phyloP scores from a whole-genome alignment of 2,329 filamentous ascomycete species.

The Arachnopeziza araneosa region DNA sequence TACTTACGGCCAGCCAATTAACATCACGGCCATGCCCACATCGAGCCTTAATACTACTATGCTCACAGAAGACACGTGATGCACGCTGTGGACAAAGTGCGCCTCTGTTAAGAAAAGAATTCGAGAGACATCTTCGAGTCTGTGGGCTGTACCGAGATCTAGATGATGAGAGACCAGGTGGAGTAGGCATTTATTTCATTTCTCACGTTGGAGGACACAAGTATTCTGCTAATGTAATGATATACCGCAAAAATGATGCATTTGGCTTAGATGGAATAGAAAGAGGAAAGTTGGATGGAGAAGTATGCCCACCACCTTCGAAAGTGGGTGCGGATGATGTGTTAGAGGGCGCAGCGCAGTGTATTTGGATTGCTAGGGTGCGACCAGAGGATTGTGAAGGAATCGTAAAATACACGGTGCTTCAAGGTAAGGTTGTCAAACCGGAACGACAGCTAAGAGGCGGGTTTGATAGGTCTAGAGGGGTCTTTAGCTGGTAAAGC shows the following conservation, averaged over 20 bases:
- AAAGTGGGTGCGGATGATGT: conserved; percentile 30
- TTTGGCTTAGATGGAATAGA: conserved; percentile 29
- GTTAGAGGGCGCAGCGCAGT: conserved; percentile 65
- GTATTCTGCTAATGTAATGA: conserved; percentile 89
- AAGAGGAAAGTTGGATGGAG: conserved; percentile 29
- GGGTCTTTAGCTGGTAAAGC: conserved; percentile 76
- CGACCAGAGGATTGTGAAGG: conserved; percentile 89
- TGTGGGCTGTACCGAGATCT: conserved; percentile 81
- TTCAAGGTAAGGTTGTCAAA: conserved; percentile 93
- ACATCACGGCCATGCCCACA: conserved; percentile 68
- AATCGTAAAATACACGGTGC: conserved; percentile 78
- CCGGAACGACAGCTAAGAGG: conserved; percentile 78
- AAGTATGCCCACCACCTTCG: conserved; percentile 26
- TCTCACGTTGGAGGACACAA: conserved; percentile 96
- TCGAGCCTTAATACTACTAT: conserved; percentile 82
- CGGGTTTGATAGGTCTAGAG: conserved; percentile 79
- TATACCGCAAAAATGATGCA: conserved; percentile 59
- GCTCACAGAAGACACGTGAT: conserved; percentile 90
- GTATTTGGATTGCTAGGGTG: conserved; percentile 87
- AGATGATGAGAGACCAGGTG: conserved; percentile 82
- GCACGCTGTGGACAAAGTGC: conserved; percentile 92
- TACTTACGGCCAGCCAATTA: conserved; percentile 36
- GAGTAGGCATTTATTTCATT: conserved; percentile 94
- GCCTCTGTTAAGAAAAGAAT: conserved; percentile 78
- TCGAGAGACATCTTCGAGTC: conserved; percentile 82